phyloP scores from a whole-genome alignment of 2,329 filamentous ascomycete genomes.

The Colletotrichum filicis region DNA sequence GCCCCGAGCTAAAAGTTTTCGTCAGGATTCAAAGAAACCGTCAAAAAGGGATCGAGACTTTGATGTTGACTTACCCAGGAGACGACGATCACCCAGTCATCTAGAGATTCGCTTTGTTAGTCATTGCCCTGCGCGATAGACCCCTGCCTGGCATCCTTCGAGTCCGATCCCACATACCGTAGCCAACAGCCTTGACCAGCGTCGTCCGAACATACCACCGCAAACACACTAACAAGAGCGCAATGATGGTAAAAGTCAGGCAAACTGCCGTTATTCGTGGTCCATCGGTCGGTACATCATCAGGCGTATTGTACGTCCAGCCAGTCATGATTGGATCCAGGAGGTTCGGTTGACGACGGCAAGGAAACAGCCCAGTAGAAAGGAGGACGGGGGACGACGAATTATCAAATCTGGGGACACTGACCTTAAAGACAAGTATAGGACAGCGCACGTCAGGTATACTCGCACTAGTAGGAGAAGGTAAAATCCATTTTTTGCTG shows the following conservation, averaged over 20 bases:
- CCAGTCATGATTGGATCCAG: constrained; percentile 41
- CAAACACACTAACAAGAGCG: constrained; percentile 44
- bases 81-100: constrained; percentile 37
- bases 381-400: not conserved
- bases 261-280: constrained; percentile 45
- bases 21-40: not conserved
- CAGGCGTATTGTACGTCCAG: constrained; percentile 50
- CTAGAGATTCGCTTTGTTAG: constrained; percentile 9
- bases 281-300: constrained; percentile 46
- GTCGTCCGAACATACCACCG: constrained; percentile 47
- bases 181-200: constrained; percentile 48
- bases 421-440: not conserved
- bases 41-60: not conserved
- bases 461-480: not conserved
- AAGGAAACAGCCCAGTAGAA: not conserved
- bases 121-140: not conserved
- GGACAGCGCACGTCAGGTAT: constrained; percentile 8
- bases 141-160: not conserved
- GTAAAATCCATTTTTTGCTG: not conserved
- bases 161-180: constrained; percentile 22
- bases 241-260: constrained; percentile 42
- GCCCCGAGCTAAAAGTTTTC: constrained; percentile 39
- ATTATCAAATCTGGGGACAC: not conserved
- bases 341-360: not conserved
- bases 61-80: constrained; percentile 40